phyloP scores from a whole-genome alignment of 108 stramenopile genomes.

The Nitzschia palea region DNA sequence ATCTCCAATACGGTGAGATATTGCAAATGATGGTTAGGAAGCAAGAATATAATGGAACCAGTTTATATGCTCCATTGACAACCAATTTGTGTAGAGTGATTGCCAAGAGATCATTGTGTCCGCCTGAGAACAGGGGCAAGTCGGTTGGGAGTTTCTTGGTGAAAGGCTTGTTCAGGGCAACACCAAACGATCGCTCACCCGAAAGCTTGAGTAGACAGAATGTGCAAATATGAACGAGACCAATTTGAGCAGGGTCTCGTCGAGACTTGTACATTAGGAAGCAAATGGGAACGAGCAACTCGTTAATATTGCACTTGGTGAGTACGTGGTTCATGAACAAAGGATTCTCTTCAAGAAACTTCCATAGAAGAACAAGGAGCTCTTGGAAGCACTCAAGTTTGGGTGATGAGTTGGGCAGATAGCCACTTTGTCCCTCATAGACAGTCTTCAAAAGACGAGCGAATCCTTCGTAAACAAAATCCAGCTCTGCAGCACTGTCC shows the following conservation, averaged over 20 bases:
- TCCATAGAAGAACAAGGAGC: constrained; percentile 95
- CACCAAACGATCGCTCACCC: constrained; percentile 94
- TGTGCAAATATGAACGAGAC: constrained; percentile 95
- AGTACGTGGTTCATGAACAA: constrained; percentile 89
- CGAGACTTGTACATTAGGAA: constrained; percentile 92
- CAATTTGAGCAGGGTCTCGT: constrained; percentile 84
- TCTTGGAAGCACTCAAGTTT: constrained; percentile 93
- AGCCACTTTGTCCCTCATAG: constrained; percentile 76
- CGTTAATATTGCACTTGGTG: constrained; percentile 73
- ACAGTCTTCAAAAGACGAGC: constrained; percentile 82
- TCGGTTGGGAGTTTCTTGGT: constrained; percentile 79
- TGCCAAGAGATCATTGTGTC: constrained; percentile 93
- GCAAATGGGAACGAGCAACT: constrained; percentile 91
- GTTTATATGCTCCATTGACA: constrained; percentile 87
- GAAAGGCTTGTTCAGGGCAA: constrained; percentile 92
- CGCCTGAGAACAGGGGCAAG: constrained; percentile 85
- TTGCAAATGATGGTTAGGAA: constrained; percentile 97
- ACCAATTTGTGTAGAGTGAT: constrained; percentile 95
- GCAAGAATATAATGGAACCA: constrained; percentile 91
- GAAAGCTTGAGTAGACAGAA: constrained; percentile 93
- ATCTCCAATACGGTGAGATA: constrained; percentile 92
- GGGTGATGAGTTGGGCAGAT: constrained; percentile 68
- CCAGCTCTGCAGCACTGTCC: constrained; percentile 65
- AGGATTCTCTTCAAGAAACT: constrained; percentile 94
- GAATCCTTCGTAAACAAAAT: constrained; percentile 87